Conservation (phyloP, 2,329 filamentous ascomycete species). For the Tolypocladium guangdongense region DNA sequence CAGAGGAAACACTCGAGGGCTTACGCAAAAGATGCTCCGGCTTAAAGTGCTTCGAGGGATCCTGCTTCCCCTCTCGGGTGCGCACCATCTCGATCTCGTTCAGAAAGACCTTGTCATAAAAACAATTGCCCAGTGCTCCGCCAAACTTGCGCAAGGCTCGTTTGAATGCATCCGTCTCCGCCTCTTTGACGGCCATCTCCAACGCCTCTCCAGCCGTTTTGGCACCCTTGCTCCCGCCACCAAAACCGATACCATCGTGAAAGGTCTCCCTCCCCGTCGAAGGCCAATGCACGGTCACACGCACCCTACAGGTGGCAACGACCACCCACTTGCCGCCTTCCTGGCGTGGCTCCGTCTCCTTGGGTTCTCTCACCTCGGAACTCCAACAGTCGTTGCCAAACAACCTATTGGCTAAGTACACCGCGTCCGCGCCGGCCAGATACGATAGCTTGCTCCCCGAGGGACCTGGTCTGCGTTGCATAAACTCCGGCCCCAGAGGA, state of each 20-base stretch:
- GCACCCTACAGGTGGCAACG: not conserved
- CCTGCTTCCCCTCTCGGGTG: not conserved
- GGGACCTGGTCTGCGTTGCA: not conserved
- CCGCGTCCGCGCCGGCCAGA: not conserved
- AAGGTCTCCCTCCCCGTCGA: not conserved
- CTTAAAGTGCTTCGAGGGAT: not conserved
- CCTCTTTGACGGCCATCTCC: not conserved
- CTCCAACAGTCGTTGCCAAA: not conserved
- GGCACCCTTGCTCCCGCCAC: not conserved
- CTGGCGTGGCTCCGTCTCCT: not conserved
- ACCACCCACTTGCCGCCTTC: not conserved
- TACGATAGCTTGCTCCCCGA: not conserved
- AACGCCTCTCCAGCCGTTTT: not conserved
- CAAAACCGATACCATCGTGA: not conserved
- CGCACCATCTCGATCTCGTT: not conserved
- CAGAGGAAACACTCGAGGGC: not conserved
- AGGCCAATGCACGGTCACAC: not conserved
- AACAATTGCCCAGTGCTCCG: not conserved
- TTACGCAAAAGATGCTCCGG: too few relatives aligned
- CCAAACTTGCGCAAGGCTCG: not conserved
- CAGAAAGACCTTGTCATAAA: not conserved
- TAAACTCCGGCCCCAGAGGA: not conserved
- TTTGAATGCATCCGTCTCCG: too few relatives aligned
- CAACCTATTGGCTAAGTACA: not conserved
- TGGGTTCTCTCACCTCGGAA: not conserved